These are phyloP conservation scores for Trametes pubescens DNA, from an alignment of 1,284 basidiomycete genomes.

Conservation along the genomic window DNA sequence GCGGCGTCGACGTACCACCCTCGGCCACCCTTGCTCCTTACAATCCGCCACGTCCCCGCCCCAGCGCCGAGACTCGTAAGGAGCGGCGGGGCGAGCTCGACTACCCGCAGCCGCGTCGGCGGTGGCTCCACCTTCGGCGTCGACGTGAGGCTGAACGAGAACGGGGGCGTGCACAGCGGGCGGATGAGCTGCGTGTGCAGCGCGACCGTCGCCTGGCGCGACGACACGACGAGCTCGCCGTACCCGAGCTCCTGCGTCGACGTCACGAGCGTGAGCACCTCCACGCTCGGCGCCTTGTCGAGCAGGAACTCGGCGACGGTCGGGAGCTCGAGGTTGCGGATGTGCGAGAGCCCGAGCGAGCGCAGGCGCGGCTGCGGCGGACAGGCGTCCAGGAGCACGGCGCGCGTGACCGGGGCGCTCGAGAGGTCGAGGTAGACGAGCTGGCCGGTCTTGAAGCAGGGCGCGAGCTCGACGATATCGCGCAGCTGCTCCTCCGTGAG, in stretches of 20 bases:
- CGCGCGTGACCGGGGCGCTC: conserved; percentile 76
- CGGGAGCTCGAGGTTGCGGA: conserved; percentile 74
- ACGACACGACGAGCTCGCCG: conserved; percentile 49
- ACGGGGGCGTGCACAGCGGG: conserved; percentile 82
- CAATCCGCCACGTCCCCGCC: conserved; percentile 85
- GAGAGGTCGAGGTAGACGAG: conserved; percentile 93
- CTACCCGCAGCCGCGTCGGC: conserved; percentile 84
- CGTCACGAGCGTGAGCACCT: conserved; percentile 85
- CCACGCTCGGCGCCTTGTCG: conserved; percentile 78
- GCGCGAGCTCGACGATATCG: conserved; percentile 77
- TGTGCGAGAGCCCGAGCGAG: conserved; percentile 89
- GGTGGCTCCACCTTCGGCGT: conserved; percentile 50
- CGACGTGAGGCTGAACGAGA: conserved; percentile 61
- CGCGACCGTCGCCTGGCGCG: conserved; percentile 66
- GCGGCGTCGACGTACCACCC: conserved; percentile 96
- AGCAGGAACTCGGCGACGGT: conserved; percentile 77
- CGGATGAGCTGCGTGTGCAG: conserved; percentile 79
- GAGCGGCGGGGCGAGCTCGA: conserved; percentile 85
- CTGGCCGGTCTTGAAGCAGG: conserved; percentile 81
- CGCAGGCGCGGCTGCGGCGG: conserved; percentile 80
- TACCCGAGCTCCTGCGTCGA: conserved; percentile 82
- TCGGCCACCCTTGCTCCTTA: conserved; percentile 90
- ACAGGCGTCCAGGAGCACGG: conserved; percentile 65
- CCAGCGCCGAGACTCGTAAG: conserved; percentile 79
- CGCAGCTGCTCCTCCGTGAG: conserved; percentile 75